Base-by-base conservation (phyloP, 2,329 filamentous ascomycete species). In the Stachybotrys chartarum region DNA sequence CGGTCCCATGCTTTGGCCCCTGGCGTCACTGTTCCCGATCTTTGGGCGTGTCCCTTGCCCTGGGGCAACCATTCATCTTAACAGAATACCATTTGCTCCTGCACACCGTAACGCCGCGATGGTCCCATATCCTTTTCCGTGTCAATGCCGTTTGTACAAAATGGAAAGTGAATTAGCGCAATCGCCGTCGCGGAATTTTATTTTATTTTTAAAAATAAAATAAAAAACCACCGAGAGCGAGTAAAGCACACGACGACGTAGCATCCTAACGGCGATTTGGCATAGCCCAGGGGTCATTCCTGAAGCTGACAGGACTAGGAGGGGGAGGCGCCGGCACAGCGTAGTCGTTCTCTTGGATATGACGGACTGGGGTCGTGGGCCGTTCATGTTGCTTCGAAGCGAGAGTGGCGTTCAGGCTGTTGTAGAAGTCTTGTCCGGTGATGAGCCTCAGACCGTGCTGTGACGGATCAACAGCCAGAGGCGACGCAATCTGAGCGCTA, bases 301-400 rank as follows among this genome's bases (percentile, higher is more conserved):
- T 77, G 64, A 84, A 85, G 70, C 80, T 81, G 65, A 86, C 80
- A 7, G 84, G 84, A 61, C 80, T 84, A 12, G 84, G 82, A 18
- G 84, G 84, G 12, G 84, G 84, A 46, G 84, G 81, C 14, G 83
- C 82, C n/a, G 84, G 84, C 18, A 85, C 82, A 35, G 77, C 75
- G 71, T 85, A 86, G 68, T 86, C 83, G 56, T 80, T 72, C 63
- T 83, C 79, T 59, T 74, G 75, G 62, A 82, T 81, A 60, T 73
- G 71, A 60, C 76, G 79, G 58, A 76, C 71, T 0, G 80, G 78
- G 3, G 76, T 75, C 57, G 72, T 66, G 17, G 74, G 70, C n/a
- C 71, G 69, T 54, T 71, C 65, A 61, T 66, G 68, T 57, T 71
- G 67, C 61, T 75, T 74, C 56, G 74, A 73, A 48, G 72, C 64